phyloP scores from a whole-genome alignment of 306 rosid genomes.

The Trichosanthes cucumerina region DNA sequence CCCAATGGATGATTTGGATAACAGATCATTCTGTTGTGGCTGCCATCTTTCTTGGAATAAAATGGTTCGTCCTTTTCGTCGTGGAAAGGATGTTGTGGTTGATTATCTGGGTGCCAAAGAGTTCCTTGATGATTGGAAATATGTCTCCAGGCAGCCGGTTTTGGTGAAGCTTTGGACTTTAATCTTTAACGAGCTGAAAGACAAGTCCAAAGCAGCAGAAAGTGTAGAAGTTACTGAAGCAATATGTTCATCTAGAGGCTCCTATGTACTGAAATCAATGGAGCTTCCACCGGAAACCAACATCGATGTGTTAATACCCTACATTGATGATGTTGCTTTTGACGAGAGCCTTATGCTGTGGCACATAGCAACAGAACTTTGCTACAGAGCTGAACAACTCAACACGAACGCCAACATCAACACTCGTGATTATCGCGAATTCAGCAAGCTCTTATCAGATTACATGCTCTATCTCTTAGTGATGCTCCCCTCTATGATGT shows the following conservation, averaged over 20 bases:
- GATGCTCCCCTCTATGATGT: constrained; percentile 25
- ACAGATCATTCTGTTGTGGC: background rate
- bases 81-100: background rate
- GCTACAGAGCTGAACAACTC: background rate
- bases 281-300: background rate
- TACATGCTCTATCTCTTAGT: constrained; percentile 32
- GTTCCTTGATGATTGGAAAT: constrained; percentile 16
- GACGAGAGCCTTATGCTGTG: constrained; percentile 25
- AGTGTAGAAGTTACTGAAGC: constrained; percentile 14
- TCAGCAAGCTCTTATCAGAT: constrained; percentile 22
- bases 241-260: constrained; percentile 26
- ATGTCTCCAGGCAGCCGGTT: constrained; percentile 7
- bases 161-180: constrained; percentile 6
- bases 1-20: background rate
- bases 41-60: background rate
- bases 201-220: constrained; percentile 14
- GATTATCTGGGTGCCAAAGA: constrained; percentile 8
- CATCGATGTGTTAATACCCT: background rate
- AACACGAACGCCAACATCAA: background rate
- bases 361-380: constrained; percentile 41
- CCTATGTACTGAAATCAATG: constrained; percentile 12
- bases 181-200: constrained; percentile 4
- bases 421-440: background rate
- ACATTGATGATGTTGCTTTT: constrained; percentile 13
- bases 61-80: background rate